These are phyloP conservation scores for Lasiodiplodia theobromae DNA, from an alignment of 2,329 filamentous ascomycete genomes.

Conservation along the genomic window DNA sequence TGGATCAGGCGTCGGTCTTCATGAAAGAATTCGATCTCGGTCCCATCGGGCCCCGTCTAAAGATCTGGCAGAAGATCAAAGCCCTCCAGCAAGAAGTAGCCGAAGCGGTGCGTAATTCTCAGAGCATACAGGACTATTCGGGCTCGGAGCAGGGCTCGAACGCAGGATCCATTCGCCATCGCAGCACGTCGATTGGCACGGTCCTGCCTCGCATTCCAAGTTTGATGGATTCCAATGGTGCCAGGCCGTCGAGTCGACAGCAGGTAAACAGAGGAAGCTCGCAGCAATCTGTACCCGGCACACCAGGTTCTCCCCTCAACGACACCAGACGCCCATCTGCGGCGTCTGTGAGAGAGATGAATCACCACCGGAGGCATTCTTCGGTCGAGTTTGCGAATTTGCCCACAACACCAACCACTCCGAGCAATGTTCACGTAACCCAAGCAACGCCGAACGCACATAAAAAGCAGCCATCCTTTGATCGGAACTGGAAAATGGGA, in stretches of 20 bases:
- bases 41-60: constrained; percentile 84
- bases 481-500: constrained; percentile 65
- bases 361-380: constrained; percentile 86
- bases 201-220: constrained; percentile 49
- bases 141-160: constrained; percentile 51
- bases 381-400: constrained; percentile 74
- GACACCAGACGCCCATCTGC: constrained; percentile 70
- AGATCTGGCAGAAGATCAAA: constrained; percentile 98
- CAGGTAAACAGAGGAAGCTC: constrained; percentile 41
- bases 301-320: constrained; percentile 43
- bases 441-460: constrained; percentile 48
- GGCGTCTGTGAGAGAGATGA: constrained; percentile 79
- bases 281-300: constrained; percentile 34
- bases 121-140: constrained; percentile 25
- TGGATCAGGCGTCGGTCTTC: constrained; percentile 95
- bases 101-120: constrained; percentile 20
- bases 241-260: constrained; percentile 39
- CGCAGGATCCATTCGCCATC: constrained; percentile 22
- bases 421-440: constrained; percentile 35
- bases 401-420: constrained; percentile 37
- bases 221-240: constrained; percentile 42
- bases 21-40: constrained; percentile 95
- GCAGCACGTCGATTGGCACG: constrained; percentile 49
- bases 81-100: constrained; percentile 84
- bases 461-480: constrained; percentile 65